These are phyloP conservation scores for Zymoseptoria pseudotritici DNA, from an alignment of 2,329 filamentous ascomycete genomes.

Conservation along the genomic window DNA sequence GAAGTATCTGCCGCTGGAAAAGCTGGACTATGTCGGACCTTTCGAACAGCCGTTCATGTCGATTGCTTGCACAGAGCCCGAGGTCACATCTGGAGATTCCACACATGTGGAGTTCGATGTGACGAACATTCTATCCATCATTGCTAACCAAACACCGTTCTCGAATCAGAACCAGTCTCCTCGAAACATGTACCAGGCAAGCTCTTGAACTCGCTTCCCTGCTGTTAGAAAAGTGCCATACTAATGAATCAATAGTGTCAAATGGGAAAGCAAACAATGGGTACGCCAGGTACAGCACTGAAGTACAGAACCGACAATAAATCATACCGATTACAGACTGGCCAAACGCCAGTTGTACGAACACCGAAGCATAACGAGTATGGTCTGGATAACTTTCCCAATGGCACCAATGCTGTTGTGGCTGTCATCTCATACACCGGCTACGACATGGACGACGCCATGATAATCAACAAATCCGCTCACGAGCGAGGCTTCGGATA, in stretches of 20 bases:
- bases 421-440: constrained; percentile 98
- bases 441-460: constrained; percentile 99
- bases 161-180: constrained; percentile 98
- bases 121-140: constrained; percentile 93
- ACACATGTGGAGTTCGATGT: constrained; percentile 92
- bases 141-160: constrained; percentile 98
- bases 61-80: constrained; percentile 82
- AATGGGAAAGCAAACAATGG: constrained; percentile 99
- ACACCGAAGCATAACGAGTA: constrained; percentile 92
- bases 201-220: neutral
- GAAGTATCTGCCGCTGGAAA: constrained; percentile 81
- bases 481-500: constrained; percentile 94
- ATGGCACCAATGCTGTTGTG: constrained; percentile 89
- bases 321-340: constrained; percentile 86
- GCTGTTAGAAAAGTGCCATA: neutral
- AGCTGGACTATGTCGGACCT: constrained; percentile 80
- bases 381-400: constrained; percentile 95
- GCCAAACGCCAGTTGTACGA: constrained; percentile 88
- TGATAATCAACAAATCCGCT: constrained; percentile 97
- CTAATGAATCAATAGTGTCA: constrained; percentile 61
- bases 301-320: constrained; percentile 94
- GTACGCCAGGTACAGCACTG: constrained; percentile 80
- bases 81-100: constrained; percentile 79
- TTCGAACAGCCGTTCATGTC: constrained; percentile 98
- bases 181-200: constrained; percentile 77